These are phyloP conservation scores for Urtica urens DNA, from an alignment of 306 rosid species.

Conservation along the genomic window DNA sequence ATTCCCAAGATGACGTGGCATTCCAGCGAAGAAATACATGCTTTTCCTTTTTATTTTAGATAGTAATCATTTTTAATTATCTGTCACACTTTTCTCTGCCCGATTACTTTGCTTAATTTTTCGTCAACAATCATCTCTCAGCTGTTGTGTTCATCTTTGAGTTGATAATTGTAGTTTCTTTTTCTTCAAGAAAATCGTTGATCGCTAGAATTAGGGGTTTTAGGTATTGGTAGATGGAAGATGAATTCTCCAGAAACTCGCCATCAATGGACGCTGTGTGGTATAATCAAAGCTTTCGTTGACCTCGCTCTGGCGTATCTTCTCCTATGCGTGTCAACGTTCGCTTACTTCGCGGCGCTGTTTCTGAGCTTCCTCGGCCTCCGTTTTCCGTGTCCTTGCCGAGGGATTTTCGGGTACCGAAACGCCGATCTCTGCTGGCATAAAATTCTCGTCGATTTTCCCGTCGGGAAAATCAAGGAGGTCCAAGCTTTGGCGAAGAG, in stretches of 20 bases:
- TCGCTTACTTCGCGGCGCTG: slow-evolving; percentile 40
- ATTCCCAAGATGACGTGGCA: no score
- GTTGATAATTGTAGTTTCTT: background rate
- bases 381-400: slow-evolving; percentile 69
- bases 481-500: slow-evolving; percentile 33
- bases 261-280: slow-evolving; percentile 68
- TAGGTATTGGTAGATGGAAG: slow-evolving; percentile 17
- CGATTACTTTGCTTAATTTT: background rate
- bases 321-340: slow-evolving; percentile 48
- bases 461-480: slow-evolving; percentile 33
- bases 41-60: no score
- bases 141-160: no score
- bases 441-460: slow-evolving; percentile 43
- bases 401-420: slow-evolving; percentile 50
- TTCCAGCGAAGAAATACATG: no score
- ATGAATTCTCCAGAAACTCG: slow-evolving; percentile 36
- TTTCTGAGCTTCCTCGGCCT: slow-evolving; percentile 33
- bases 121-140: background rate
- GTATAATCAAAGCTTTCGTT: slow-evolving; percentile 49
- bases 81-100: no score
- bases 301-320: slow-evolving; percentile 59
- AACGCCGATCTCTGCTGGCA: slow-evolving; percentile 43
- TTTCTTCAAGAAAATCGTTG: background rate
- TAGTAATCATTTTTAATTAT: no score
- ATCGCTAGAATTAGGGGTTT: slow-evolving; percentile 13